A percentile compares a stretch with the other conserved stretches of the same genome.
Conservation (phyloP, 768 basidiomycete species). For the Mycena venus region DNA sequence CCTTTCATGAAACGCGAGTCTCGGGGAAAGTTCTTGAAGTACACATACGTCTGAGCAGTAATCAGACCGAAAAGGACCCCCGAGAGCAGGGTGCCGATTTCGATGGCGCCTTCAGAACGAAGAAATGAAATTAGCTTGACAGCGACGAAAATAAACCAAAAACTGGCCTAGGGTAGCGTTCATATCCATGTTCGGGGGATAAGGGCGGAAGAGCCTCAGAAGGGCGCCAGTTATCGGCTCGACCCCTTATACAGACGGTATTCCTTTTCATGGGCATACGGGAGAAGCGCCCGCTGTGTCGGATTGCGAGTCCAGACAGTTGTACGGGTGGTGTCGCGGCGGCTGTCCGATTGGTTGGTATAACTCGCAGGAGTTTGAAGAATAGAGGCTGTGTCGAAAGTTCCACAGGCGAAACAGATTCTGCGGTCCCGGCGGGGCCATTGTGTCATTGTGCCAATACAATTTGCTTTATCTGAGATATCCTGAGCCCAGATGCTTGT, state of each 20-base stretch:
- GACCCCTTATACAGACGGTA: background rate
- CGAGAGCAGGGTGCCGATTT: slow-evolving; percentile 16
- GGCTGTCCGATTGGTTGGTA: too few relatives aligned
- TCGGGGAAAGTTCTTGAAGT: slow-evolving; percentile 11
- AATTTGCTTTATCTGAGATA: too few relatives aligned
- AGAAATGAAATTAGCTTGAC: background rate
- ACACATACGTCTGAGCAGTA: slow-evolving; percentile 13
- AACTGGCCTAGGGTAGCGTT: background rate
- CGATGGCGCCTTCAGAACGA: background rate
- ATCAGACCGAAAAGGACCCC: slow-evolving; percentile 21
- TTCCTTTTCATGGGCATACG: background rate
- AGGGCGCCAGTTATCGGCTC: background rate
- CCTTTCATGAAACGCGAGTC: slow-evolving; percentile 4
- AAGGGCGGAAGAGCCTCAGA: background rate
- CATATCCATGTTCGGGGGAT: background rate
- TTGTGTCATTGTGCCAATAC: too few relatives aligned
- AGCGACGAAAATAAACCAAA: background rate
- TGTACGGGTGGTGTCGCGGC: too few relatives aligned
- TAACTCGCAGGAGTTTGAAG: too few relatives aligned
- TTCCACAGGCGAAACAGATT: too few relatives aligned
- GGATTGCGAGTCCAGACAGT: too few relatives aligned
- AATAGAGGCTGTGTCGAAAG: too few relatives aligned
- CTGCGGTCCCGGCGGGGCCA: too few relatives aligned
- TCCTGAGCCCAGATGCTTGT: too few relatives aligned
- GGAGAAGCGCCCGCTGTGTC: too few relatives aligned